phyloP scores from a whole-genome alignment of 1,139 yeast species.

The Sugiyamaella pinicola region DNA sequence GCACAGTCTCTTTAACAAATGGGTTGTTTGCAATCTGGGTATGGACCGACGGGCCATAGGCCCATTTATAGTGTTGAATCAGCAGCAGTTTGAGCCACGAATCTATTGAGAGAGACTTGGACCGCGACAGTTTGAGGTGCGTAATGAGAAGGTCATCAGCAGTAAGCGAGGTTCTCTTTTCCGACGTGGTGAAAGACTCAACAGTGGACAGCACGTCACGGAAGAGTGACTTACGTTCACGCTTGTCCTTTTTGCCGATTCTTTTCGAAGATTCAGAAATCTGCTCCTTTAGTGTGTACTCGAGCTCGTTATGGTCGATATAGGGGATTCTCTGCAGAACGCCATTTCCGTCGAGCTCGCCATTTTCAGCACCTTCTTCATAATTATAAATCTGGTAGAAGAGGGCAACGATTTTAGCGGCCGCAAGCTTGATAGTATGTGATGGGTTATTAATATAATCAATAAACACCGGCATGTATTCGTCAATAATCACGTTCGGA shows the following conservation, averaged over 20 bases:
- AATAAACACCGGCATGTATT: slow-evolving; percentile 35
- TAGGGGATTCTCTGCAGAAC: slow-evolving; percentile 49
- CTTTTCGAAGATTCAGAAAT: slow-evolving; percentile 58
- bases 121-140: slow-evolving; percentile 57
- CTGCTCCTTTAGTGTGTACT: slow-evolving; percentile 50
- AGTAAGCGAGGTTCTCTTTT: slow-evolving; percentile 44
- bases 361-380: slow-evolving; percentile 41
- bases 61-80: slow-evolving; percentile 66
- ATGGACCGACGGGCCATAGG: slow-evolving; percentile 69
- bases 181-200: slow-evolving; percentile 48
- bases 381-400: slow-evolving; percentile 62
- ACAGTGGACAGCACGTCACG: slow-evolving; percentile 61
- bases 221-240: slow-evolving; percentile 61
- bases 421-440: slow-evolving; percentile 46
- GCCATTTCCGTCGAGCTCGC: slow-evolving; percentile 46
- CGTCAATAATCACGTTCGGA: slow-evolving; percentile 37
- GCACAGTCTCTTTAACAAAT: slow-evolving; percentile 44
- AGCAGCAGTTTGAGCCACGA: slow-evolving; percentile 69
- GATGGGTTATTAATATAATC: slow-evolving; percentile 36
- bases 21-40: slow-evolving; percentile 59
- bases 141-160: slow-evolving; percentile 51
- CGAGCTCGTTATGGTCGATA: slow-evolving; percentile 58
- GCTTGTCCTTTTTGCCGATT: slow-evolving; percentile 63
- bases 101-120: slow-evolving; percentile 60
- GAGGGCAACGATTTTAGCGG: slow-evolving; percentile 63